These are phyloP conservation scores for Pythium periplocum DNA, from an alignment of 352 stramenopile genomes.

Conservation along the genomic window DNA sequence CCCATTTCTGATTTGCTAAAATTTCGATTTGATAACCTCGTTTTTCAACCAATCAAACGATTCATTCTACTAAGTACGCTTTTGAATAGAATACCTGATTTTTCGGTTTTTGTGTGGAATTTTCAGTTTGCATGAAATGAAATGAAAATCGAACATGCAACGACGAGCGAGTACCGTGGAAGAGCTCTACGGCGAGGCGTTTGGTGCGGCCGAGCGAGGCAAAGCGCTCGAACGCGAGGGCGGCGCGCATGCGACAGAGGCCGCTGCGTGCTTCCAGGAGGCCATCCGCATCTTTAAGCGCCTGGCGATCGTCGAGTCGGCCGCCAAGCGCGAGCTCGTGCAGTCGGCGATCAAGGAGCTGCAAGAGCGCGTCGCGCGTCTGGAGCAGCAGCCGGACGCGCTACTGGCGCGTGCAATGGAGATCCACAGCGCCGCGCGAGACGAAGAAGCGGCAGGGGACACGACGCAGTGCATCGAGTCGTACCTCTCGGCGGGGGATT, in stretches of 20 bases:
- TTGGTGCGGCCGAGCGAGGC: constrained; percentile 43
- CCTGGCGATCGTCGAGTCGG: constrained; percentile 68
- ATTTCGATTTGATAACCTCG: no score
- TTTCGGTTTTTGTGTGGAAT: no score
- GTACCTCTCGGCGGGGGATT: constrained; percentile 46
- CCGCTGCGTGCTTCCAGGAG: constrained; percentile 39
- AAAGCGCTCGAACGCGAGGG: constrained; percentile 20
- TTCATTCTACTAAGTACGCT: no score
- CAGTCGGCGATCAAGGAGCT: constrained; percentile 53
- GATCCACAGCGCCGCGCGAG: constrained; percentile 12
- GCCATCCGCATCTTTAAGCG: constrained; percentile 60
- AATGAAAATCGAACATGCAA: background rate
- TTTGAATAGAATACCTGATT: no score
- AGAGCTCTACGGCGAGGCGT: constrained; percentile 66
- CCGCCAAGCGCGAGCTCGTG: constrained; percentile 56
- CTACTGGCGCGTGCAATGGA: constrained; percentile 15
- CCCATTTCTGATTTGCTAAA: no score
- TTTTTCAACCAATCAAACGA: no score
- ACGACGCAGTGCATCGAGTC: constrained; percentile 24
- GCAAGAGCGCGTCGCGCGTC: constrained; percentile 27
- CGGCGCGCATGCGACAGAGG: constrained; percentile 10
- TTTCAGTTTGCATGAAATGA: no score
- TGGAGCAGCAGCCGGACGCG: constrained; percentile 27
- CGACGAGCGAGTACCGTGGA: constrained; percentile 23
- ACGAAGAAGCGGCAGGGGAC: constrained; percentile 9